Percentiles rank a stretch among this genome's conserved stretches.
Evolutionary conservation across 2,329 filamentous ascomycete genomes (phyloP).

Genomic region (Huntiella bhutanensis): DNA sequence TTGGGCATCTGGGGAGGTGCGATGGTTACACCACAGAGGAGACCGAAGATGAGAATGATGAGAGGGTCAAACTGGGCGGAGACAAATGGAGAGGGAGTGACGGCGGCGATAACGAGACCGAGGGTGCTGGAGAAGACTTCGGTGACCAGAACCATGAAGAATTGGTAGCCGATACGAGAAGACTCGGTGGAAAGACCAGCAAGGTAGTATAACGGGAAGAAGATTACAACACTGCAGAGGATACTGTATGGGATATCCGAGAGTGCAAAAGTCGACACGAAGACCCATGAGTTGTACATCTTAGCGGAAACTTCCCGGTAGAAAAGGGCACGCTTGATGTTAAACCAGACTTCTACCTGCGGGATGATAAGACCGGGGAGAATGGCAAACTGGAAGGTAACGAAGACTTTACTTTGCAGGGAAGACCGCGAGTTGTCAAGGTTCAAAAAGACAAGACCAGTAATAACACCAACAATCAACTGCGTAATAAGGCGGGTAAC

Average conservation of each 20-base stretch:
- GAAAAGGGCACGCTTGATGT: constrained; percentile 60
- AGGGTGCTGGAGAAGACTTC: constrained; percentile 72
- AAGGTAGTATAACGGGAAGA: constrained; percentile 68
- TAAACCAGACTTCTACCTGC: constrained; percentile 66
- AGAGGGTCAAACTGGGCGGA: constrained; percentile 66
- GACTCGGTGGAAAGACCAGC: constrained; percentile 48
- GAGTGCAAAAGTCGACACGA: constrained; percentile 57
- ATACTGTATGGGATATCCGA: constrained; percentile 74
- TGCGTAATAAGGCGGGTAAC: constrained; percentile 80
- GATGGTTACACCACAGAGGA: constrained; percentile 79
- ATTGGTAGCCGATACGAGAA: constrained; percentile 63
- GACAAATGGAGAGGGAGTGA: constrained; percentile 64
- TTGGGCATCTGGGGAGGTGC: constrained; percentile 56
- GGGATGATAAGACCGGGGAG: constrained; percentile 66
- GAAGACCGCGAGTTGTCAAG: constrained; percentile 57
- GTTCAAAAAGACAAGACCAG: constrained; percentile 61
- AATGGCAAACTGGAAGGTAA: constrained; percentile 78
- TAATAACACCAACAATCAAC: constrained; percentile 56
- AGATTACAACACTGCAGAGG: constrained; percentile 64
- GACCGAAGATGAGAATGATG: constrained; percentile 60
- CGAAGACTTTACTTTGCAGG: constrained; percentile 71
- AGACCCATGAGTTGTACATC: constrained; percentile 67
- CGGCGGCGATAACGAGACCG: constrained; percentile 54
- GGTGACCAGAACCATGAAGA: constrained; percentile 66
- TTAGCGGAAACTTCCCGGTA: constrained; percentile 75